Base-by-base conservation (phyloP, 78 protist genomes). In the Dictyostelium brefeldianum region DNA sequence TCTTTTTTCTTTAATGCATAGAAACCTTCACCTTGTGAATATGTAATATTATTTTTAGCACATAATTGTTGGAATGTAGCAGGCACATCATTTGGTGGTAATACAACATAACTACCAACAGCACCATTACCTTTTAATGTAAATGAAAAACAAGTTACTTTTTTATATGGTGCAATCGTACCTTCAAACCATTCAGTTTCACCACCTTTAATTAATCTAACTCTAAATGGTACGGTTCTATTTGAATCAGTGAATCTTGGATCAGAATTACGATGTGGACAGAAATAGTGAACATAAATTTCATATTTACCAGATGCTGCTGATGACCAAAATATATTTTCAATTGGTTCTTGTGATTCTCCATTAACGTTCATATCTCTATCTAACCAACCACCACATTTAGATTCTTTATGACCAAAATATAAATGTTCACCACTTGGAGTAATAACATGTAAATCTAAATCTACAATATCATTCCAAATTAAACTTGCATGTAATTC, bases 1-100 rank as follows among this genome's bases (percentile, higher is more conserved):
- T 74, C 80, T 47, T 74, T 74, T 74, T n/a, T 74, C 57, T 74
- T 74, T 74, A 74, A 48, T 46, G 80, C 80, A 74, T 74, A 74
- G 51, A 20, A 74, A 22, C 80, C 80, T 74, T 74, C 80, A 48
- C 80, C 80, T 74, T 74, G 51, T 3, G 62, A 31, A 22, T 74
- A 74, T 4, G 62, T 11, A 5, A 74, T 56, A 6, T 22, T 17
- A 46, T 74, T 74, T 41, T 74, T 74, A 17, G 18, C 11, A 74
- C 80, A 74, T 10, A 74, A 11, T 11, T 74, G 57, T 74, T 74
- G 22, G 14, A 74, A 74, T 47, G 80, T 74, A 20, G 62, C 47
- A 3, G 80, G 62, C 9, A 12, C 12, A 22, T 22, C 27, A 46
- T 22, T 31, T 74, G 80, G 80, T 46, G 80, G 80, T 18, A 74